Percentiles rank a stretch among this genome's conserved stretches.
These are phyloP conservation scores for Solanum piurae DNA, from an alignment of 257 asterid species.

Conservation along the genomic window DNA sequence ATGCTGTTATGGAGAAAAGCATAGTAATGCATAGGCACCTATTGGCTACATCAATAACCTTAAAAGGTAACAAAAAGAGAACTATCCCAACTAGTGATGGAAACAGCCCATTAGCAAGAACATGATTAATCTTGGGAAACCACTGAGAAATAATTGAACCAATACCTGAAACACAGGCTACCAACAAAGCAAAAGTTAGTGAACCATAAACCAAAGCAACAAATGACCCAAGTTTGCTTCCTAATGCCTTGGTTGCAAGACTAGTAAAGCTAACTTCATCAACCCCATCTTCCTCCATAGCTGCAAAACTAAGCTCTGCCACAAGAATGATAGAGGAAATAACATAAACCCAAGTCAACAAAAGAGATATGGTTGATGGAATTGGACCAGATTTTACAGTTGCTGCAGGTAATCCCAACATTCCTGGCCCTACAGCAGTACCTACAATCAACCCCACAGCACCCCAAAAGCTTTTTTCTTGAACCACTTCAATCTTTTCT, in stretches of 20 bases:
- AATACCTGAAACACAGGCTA: slow-evolving; percentile 35
- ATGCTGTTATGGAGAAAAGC: slow-evolving; percentile 23
- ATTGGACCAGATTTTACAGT: slow-evolving; percentile 26
- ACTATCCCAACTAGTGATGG: slow-evolving; percentile 15
- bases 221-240: slow-evolving; percentile 18
- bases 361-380: slow-evolving; percentile 17
- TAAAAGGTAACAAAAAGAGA: slow-evolving; percentile 13
- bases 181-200: slow-evolving; percentile 22
- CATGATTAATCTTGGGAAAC: slow-evolving; percentile 14
- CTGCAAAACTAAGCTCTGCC: slow-evolving; percentile 35
- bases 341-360: slow-evolving; percentile 30
- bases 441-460: slow-evolving; percentile 29
- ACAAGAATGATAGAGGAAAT: slow-evolving; percentile 26
- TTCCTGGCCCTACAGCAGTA: slow-evolving; percentile 32
- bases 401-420: slow-evolving; percentile 30
- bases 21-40: slow-evolving; percentile 19
- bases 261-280: slow-evolving; percentile 26
- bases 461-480: slow-evolving; percentile 27
- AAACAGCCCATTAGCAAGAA: slow-evolving; percentile 18
- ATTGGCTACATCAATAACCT: slow-evolving; percentile 17
- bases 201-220: slow-evolving; percentile 30
- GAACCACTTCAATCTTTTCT: not conserved
- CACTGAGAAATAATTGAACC: slow-evolving; percentile 25
- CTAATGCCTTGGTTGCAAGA: slow-evolving; percentile 27
- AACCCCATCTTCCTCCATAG: slow-evolving; percentile 25